Conservation (phyloP, 768 basidiomycete species). For the Lyophyllum semitale region DNA sequence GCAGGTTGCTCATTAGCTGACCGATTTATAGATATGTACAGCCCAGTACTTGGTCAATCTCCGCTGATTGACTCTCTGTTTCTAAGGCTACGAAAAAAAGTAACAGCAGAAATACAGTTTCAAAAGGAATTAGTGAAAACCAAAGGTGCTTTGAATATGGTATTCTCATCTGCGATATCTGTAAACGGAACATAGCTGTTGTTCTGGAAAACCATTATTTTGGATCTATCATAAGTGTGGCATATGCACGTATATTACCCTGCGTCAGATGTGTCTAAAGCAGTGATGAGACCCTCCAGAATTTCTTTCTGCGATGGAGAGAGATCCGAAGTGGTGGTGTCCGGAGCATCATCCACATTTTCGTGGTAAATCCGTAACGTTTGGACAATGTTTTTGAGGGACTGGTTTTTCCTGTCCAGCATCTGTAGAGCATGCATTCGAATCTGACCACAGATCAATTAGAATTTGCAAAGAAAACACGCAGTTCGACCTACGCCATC, state of each 20-base stretch:
- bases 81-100: slow-evolving; percentile 77
- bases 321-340: slow-evolving; percentile 35
- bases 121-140: slow-evolving; percentile 83
- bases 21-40: slow-evolving; percentile 76
- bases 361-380: slow-evolving; percentile 73
- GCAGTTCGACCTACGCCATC: slow-evolving; percentile 73
- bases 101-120: slow-evolving; percentile 84
- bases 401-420: slow-evolving; percentile 71
- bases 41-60: slow-evolving; percentile 89
- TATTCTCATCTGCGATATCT: slow-evolving; percentile 59
- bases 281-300: slow-evolving; percentile 64
- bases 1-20: slow-evolving; percentile 9
- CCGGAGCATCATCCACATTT: slow-evolving; percentile 64
- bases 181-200: slow-evolving; percentile 15
- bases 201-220: slow-evolving; percentile 1
- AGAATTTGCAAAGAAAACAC: background rate
- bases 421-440: slow-evolving; percentile 75
- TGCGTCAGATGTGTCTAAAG: slow-evolving; percentile 39
- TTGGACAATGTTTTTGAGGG: slow-evolving; percentile 67
- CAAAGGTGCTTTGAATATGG: slow-evolving; percentile 90
- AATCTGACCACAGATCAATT: slow-evolving; percentile 50
- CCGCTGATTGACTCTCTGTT: slow-evolving; percentile 89
- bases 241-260: slow-evolving; percentile 7
- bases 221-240: background rate
- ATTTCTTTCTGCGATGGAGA: slow-evolving; percentile 65